A percentile compares a stretch with the other conserved stretches of the same genome.
Evolutionary conservation across 148 eudicot genomes (phyloP).

Genomic region (Vaccinium darrowii): DNA sequence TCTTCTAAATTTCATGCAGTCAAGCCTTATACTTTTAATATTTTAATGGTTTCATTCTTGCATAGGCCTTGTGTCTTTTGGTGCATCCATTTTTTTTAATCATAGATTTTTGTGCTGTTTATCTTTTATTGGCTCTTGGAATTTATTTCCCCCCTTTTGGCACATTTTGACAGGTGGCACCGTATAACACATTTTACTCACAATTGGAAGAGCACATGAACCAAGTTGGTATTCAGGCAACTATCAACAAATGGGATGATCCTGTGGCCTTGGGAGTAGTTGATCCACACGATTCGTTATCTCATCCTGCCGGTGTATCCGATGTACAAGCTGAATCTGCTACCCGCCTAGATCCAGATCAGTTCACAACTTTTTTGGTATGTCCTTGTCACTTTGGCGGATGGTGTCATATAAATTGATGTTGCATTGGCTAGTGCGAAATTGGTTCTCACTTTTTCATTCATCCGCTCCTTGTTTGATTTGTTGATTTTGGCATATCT

Average conservation of each 20-base stretch:
- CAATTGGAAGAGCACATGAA: conserved; percentile 90
- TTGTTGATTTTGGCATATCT: conserved; percentile 4
- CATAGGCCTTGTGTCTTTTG: neutral
- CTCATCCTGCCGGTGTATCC: conserved; percentile 93
- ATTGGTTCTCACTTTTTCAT: neutral
- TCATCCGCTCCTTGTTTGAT: neutral
- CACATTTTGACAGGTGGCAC: conserved; percentile 67
- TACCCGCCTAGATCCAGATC: conserved; percentile 78
- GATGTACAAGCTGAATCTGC: conserved; percentile 97
- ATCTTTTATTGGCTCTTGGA: conserved; percentile 7
- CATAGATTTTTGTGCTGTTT: neutral
- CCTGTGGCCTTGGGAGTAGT: conserved; percentile 81
- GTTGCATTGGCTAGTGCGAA: neutral
- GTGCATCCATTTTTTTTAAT: neutral
- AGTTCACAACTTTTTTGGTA: conserved; percentile 88
- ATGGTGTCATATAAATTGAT: neutral
- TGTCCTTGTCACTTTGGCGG: conserved; percentile 13
- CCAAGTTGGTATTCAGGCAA: conserved; percentile 79
- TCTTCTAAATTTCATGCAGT: neutral
- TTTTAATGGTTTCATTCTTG: neutral
- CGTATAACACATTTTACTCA: conserved; percentile 87
- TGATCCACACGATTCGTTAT: conserved; percentile 94
- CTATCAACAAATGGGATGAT: conserved; percentile 84
- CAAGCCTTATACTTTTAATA: neutral
- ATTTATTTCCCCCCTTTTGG: conserved; percentile 1